A percentile compares a stretch with the other conserved stretches of the same genome.
Conservation (phyloP, 2,329 filamentous ascomycete species). For the Fusarium cyanostomum region DNA sequence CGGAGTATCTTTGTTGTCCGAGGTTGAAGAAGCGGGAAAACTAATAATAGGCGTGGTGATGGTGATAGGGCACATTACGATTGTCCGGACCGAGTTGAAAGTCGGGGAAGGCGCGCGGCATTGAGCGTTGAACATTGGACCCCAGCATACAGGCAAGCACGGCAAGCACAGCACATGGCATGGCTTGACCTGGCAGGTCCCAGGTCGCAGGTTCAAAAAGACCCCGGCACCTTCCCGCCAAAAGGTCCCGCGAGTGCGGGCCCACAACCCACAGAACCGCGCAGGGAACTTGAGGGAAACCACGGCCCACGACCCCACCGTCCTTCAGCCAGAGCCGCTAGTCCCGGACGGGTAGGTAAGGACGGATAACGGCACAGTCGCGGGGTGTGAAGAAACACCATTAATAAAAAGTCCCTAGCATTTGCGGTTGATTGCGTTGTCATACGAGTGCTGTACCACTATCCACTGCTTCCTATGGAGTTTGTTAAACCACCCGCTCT, state of each 20-base stretch:
- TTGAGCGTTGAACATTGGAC: slow-evolving; percentile 15
- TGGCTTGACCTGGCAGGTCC: slow-evolving; percentile 30
- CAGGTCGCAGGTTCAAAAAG: slow-evolving; percentile 37
- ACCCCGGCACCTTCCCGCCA: slow-evolving; percentile 40
- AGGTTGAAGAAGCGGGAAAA: not conserved
- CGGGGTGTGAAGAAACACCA: slow-evolving; percentile 11
- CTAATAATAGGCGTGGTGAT: slow-evolving; percentile 1
- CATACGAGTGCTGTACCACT: not conserved
- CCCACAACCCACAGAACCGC: slow-evolving; percentile 37
- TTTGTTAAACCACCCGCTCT: too few species aligned
- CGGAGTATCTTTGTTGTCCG: not conserved
- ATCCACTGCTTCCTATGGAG: too few species aligned
- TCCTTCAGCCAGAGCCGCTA: slow-evolving; percentile 31
- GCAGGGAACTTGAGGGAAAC: slow-evolving; percentile 38
- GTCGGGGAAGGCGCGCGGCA: slow-evolving; percentile 27
- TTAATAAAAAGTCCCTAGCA: slow-evolving; percentile 10
- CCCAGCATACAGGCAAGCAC: not conserved
- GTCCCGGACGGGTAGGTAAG: slow-evolving; percentile 39
- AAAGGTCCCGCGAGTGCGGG: slow-evolving; percentile 43
- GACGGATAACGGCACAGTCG: slow-evolving; percentile 29
- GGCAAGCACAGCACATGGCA: slow-evolving; percentile 35
- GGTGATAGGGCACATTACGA: slow-evolving; percentile 15
- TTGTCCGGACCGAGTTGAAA: slow-evolving; percentile 4
- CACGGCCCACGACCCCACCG: slow-evolving; percentile 31
- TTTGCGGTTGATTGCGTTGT: not conserved